Base-by-base conservation (phyloP, 1,284 basidiomycete species). In the Leccinum angustisporum region DNA sequence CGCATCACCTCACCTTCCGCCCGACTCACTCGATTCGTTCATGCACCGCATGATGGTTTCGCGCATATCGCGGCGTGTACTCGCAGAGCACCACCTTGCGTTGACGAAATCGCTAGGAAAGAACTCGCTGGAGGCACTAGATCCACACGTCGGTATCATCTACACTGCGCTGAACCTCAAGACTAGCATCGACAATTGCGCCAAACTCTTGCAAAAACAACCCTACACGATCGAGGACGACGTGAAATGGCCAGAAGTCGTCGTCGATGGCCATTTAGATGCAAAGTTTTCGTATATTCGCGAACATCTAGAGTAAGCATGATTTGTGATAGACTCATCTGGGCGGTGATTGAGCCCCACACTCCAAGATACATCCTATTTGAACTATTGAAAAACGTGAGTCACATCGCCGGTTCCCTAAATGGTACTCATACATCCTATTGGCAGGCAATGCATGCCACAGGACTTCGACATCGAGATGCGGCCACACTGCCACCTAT, bases 11-110 rank as follows among this genome's bases (percentile, higher is more conserved):
- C 87, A 91, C 71, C 82, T 97, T 11, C 80, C 86, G 0, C 87
- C 93, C 0, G 90, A 94, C 60, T 82, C 85, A 58, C 81, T 97
- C 14, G 94, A 97, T 73, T 83, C 90, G 8, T 95, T 96, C 74
- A 94, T 96, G 89, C 85, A 86, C 25, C 85, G 94, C 30, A 97
- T 97, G 95, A 83, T 97, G 9, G 83, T 94, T 53, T 95, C 94
- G 3, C 83, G 95, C 58, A 95, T 97, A 72, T 95, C 94, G 9
- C 83, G 94, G 27, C 85, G 95, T 48, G 94, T 97, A 31, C 81
- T 97, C 33, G 92, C 89, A 2, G 92, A 96, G 71, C 94, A 97
- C 70, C 94, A 97, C 68, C 87, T 96, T 59, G 90, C 92, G 3
- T 80, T 97, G 5, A 90, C 91, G 5, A 83, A 86, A 61, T 83